Conservation (phyloP, 202 grass and related monocot species). For the Elaeis oleifera region DNA sequence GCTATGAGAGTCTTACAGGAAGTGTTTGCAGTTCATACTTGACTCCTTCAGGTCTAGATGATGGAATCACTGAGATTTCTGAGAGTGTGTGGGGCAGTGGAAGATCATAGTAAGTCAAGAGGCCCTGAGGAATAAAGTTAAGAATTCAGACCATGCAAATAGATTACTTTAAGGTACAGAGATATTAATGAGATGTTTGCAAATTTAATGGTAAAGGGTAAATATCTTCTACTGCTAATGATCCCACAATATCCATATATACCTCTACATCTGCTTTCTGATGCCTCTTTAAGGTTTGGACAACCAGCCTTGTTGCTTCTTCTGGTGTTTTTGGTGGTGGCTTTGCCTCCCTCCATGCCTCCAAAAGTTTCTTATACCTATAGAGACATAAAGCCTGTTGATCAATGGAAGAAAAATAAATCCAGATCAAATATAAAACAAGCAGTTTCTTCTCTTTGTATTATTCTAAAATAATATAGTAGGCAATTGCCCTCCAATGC, state of each 20-base stretch:
- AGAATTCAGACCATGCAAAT: background rate
- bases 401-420: conserved; percentile 1
- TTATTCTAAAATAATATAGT: too few relatives aligned
- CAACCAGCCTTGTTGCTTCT: conserved; percentile 53
- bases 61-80: conserved; percentile 3
- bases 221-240: too few relatives aligned
- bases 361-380: conserved; percentile 81
- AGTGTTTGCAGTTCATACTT: conserved; percentile 90
- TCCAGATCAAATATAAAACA: too few relatives aligned
- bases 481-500: too few relatives aligned
- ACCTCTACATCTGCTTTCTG: conserved; percentile 91
- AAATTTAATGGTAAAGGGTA: too few relatives aligned
- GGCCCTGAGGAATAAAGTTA: conserved; percentile 33
- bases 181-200: too few relatives aligned
- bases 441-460: too few relatives aligned
- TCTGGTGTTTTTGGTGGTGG: conserved; percentile 70
- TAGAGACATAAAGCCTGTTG: background rate
- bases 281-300: conserved; percentile 84
- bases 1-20: conserved; percentile 39
- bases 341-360: conserved; percentile 76
- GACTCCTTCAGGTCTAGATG: conserved; percentile 42
- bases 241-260: background rate
- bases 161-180: background rate
- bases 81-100: conserved; percentile 33
- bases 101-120: conserved; percentile 74